These are phyloP conservation scores for Punctularia strigosozonata DNA, from an alignment of 768 basidiomycete species.

Conservation along the genomic window DNA sequence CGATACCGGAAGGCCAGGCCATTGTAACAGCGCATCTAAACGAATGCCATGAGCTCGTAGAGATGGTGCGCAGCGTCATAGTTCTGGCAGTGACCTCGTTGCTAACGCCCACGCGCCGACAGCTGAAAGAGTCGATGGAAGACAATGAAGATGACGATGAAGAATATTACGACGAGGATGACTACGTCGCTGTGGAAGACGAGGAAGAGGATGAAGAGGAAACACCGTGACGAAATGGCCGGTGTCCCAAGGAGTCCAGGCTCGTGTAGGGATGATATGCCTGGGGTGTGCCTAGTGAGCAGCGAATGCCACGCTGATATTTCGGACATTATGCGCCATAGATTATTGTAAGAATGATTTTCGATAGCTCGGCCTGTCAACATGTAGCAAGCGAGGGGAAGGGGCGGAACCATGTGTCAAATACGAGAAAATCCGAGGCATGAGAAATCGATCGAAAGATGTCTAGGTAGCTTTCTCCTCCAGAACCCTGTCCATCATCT, in stretches of 20 bases:
- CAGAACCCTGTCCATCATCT: too few relatives aligned
- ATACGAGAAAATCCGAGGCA: too few relatives aligned
- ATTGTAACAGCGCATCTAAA: slow-evolving; percentile 92
- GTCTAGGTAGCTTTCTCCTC: too few relatives aligned
- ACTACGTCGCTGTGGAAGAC: slow-evolving; percentile 17
- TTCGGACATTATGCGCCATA: too few relatives aligned
- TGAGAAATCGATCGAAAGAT: too few relatives aligned
- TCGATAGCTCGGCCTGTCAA: too few relatives aligned
- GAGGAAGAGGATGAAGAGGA: slow-evolving; percentile 30
- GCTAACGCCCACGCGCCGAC: background rate
- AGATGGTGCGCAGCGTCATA: slow-evolving; percentile 64
- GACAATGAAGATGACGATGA: slow-evolving; percentile 69
- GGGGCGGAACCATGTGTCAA: too few relatives aligned
- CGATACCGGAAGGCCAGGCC: slow-evolving; percentile 91
- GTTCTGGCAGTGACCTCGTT: background rate
- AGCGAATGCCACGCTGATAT: too few relatives aligned
- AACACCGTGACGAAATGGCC: background rate
- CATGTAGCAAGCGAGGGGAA: too few relatives aligned
- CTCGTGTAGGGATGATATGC: background rate
- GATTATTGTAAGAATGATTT: too few relatives aligned
- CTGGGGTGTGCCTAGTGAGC: too few relatives aligned
- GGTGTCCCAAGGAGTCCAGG: background rate
- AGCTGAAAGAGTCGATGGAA: slow-evolving; percentile 45
- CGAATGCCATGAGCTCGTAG: slow-evolving; percentile 91
- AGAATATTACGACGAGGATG: slow-evolving; percentile 35